Conservation (phyloP, 148 eudicot species). For the Heliamphora exappendiculata region DNA sequence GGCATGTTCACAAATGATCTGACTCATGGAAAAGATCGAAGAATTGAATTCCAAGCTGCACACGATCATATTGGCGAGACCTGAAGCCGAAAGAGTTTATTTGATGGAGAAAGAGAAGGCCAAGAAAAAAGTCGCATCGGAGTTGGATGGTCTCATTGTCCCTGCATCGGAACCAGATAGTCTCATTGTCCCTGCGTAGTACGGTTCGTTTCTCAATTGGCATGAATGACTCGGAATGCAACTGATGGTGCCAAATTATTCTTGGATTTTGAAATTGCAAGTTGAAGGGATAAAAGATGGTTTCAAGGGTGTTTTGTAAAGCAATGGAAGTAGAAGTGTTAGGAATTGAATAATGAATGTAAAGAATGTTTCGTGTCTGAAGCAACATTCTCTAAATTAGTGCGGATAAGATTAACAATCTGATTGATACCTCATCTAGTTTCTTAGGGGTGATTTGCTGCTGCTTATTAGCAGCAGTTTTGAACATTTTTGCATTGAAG, state of each 20-base stretch:
- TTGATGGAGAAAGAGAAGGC: constrained; percentile 63
- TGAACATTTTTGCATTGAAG: too few species aligned
- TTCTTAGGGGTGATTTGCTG: too few species aligned
- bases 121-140: constrained; percentile 43
- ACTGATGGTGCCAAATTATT: neutral
- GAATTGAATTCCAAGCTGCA: constrained; percentile 56
- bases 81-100: constrained; percentile 66
- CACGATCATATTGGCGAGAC: constrained; percentile 48
- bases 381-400: neutral
- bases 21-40: constrained; percentile 56
- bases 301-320: neutral
- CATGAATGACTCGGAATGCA: neutral
- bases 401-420: too few species aligned
- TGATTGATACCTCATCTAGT: too few species aligned
- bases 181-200: constrained; percentile 10
- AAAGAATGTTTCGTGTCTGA: neutral
- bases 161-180: constrained; percentile 16
- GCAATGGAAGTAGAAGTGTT: neutral
- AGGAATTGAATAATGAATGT: neutral
- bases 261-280: neutral
- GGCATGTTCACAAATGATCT: constrained; percentile 82
- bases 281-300: neutral
- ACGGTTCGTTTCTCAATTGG: neutral
- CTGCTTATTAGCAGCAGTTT: too few species aligned
- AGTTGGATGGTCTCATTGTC: constrained; percentile 1